Base-by-base conservation (phyloP, 2,329 filamentous ascomycete genomes). In the Hortaea sp. region DNA sequence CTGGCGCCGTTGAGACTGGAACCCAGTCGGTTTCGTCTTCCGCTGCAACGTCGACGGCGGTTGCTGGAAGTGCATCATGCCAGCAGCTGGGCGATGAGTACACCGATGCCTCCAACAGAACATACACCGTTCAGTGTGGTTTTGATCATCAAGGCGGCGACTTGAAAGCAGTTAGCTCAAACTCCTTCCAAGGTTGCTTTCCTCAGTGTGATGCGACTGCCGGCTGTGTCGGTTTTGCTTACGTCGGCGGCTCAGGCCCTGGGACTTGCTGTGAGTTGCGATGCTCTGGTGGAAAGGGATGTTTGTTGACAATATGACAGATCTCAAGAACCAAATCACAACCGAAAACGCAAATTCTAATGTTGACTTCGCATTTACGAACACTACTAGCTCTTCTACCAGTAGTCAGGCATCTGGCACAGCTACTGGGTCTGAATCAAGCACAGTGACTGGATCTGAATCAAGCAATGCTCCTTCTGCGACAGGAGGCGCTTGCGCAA, bases 221-320 rank as follows among this genome's bases (percentile, higher is more conserved):
- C 10, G 41, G 44, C 7, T 55, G 53, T 34, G 44, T 45, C 29
- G 53, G 43, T 4, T 55, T 53, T 30, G 29, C 49, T n/a, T 53
- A 44, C 38, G 40, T 49, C 5, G 37, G 32, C 11, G 44, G 41
- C 6, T 20, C 37, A 7, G 43, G 45, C 13, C 29, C 43, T 12
- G 51, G 53, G 20, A 47, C 40, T 39, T 55, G 53, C 42, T 52
- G 32, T 35, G 32, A 35, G 32, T 35, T 35, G 7, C 32, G 32
- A 20, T 20, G 20, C 4, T 20, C 20, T 20, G 20, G 20, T 20
- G 20, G 20, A 20, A 20, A 20, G 20, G 20, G 20, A 20, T 4
- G 20, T 20, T 20, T 20, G 20, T 20, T 20, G 20, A 20, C 20
- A 20, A 20, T 20, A 20, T 20, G 20, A n/a, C n/a, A 35, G 32